Base-by-base conservation (phyloP, 306 rosid species). In the Hippophae tibetana region DNA sequence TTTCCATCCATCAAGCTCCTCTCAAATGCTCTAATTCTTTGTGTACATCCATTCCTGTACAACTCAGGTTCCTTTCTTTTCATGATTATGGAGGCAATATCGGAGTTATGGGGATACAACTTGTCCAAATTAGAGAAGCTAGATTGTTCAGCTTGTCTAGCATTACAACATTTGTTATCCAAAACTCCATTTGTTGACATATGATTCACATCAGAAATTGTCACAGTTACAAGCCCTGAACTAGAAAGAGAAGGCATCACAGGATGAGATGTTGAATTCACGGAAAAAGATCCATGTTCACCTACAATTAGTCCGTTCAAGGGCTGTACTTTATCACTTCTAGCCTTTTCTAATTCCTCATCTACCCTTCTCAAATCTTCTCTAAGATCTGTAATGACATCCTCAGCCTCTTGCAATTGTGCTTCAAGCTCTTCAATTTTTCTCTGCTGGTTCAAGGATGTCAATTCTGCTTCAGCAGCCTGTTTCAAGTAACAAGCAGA, bases 1-100 rank as follows among this genome's bases (percentile, higher is more conserved):
- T 78, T 71, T 49, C 71, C 79, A 77, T 75, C 82, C 64, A 74
- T 59, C 58, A 71, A 76, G 52, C 72, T 83, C 69, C 87, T 79
- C 71, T 85, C 96, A 66, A 73, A 80, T 13, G 99, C 96, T 63
- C 83, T 88, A 68, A 87, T 76, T 81, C 95, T 74, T 68, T 85
- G 98, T 18, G 89, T 79, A 69, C 95, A 85, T 7, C 95, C 94
- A 60, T 87, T 87, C 68, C 80, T 75, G 73, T 72, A 84, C 59
- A 76, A 84, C 67, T 82, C 82, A 11, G 83, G 83, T 69, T 76
- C 86, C 71, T 81, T 87, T 72, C 76, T 87, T 64, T 89, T 81
- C 75, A 76, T 82, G 72, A 76, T 85, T 67, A 82, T 81, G 67
- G 96, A 83, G 55, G 94, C 73, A 74, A 86, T 79, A 63, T 83